Conservation (phyloP, 345 rosid species). For the Salix viminalis region DNA sequence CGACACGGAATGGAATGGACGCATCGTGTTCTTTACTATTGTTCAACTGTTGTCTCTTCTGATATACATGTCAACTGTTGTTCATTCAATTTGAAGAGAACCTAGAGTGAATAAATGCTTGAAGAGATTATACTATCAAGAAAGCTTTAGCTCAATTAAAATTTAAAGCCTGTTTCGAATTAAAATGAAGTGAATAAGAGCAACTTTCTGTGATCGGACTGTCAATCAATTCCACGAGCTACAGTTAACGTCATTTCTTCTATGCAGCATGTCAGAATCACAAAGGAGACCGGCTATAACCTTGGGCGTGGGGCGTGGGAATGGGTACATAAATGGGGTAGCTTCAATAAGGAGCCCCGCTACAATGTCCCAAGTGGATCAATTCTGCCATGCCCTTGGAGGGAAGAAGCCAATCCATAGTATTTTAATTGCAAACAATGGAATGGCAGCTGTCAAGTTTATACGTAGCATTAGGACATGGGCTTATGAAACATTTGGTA, state of each 20-base stretch:
- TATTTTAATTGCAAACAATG: conserved; percentile 92
- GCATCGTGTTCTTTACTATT: neutral
- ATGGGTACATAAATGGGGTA: conserved; percentile 51
- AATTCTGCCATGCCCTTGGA: conserved; percentile 77
- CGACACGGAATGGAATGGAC: neutral
- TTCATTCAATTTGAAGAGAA: neutral
- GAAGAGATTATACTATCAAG: neutral
- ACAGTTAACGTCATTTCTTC: conserved; percentile 11
- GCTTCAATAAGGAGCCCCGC: conserved; percentile 55
- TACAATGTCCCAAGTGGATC: conserved; percentile 58
- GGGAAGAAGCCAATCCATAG: conserved; percentile 87
- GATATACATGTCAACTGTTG: neutral
- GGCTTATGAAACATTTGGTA: conserved; percentile 98
- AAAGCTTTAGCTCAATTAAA: neutral
- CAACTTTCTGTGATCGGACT: neutral
- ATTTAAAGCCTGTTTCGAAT: neutral
- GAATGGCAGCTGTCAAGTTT: conserved; percentile 99
- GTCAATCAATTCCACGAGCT: neutral
- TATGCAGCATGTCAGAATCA: conserved; percentile 59
- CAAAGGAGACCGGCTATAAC: conserved; percentile 38
- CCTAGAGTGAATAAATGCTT: neutral
- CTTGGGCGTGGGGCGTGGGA: conserved; percentile 41
- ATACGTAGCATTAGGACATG: conserved; percentile 92
- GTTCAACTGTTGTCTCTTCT: neutral
- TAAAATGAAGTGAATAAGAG: neutral